Evolutionary conservation across 495 filamentous ascomycete genomes (phyloP).

Genomic region (Talaromyces liani): DNA sequence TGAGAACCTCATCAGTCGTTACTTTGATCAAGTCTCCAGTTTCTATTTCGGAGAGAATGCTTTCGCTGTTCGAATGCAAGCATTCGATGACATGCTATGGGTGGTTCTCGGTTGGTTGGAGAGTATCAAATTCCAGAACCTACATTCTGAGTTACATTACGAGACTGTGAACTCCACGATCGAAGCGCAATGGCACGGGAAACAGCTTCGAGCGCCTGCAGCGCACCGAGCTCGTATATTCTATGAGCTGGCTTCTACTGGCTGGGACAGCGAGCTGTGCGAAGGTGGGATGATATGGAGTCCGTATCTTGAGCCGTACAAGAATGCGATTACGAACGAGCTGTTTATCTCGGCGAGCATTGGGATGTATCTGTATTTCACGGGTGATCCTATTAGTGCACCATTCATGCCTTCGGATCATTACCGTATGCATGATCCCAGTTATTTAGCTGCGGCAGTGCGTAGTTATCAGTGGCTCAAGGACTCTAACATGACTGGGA

Average conservation of each 20-base stretch:
- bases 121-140: constrained; percentile 63
- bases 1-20: constrained; percentile 73
- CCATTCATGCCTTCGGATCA: constrained; percentile 46
- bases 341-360: constrained; percentile 78
- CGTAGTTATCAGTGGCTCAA: constrained; percentile 79
- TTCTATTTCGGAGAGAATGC: constrained; percentile 87
- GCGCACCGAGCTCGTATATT: constrained; percentile 85
- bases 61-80: constrained; percentile 67
- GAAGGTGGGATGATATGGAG: constrained; percentile 93
- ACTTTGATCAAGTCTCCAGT: constrained; percentile 64
- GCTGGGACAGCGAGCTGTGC: constrained; percentile 80
- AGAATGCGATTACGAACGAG: constrained; percentile 97
- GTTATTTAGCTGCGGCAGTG: constrained; percentile 62
- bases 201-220: constrained; percentile 68
- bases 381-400: constrained; percentile 64
- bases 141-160: constrained; percentile 59
- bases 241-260: constrained; percentile 69
- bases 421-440: constrained; percentile 47
- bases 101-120: constrained; percentile 92
- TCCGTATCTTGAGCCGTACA: constrained; percentile 75
- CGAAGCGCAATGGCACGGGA: constrained; percentile 57
- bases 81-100: constrained; percentile 97
- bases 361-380: constrained; percentile 86
- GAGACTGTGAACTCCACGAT: constrained; percentile 8
- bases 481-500: constrained; percentile 72